Evolutionary conservation across 768 basidiomycete species (phyloP).

Genomic region (Leccinum variicolor): DNA sequence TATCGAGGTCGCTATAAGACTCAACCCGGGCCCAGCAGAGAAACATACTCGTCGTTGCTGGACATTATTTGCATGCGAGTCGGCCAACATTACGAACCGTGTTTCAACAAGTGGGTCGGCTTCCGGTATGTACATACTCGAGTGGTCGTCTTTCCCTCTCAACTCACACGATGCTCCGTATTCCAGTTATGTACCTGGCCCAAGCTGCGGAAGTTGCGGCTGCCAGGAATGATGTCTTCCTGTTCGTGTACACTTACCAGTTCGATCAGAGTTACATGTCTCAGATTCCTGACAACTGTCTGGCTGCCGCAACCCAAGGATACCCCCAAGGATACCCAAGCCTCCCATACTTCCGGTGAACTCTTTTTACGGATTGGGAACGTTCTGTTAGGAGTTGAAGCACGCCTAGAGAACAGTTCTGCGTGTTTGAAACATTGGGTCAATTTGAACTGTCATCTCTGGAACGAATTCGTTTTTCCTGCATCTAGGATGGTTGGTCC

Average conservation of each 20-base stretch:
- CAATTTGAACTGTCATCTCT: constrained; percentile 21
- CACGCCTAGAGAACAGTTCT: constrained; percentile 27
- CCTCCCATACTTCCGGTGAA: constrained; percentile 43
- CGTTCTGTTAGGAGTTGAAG: not conserved
- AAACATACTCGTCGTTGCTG: no score
- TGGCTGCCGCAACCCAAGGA: constrained; percentile 37
- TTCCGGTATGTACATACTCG: no score
- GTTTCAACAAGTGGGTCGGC: no score
- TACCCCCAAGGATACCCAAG: constrained; percentile 47
- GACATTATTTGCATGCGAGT: no score
- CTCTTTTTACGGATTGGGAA: no score
- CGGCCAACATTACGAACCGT: no score
- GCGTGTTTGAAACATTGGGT: constrained; percentile 34
- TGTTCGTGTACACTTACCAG: constrained; percentile 42
- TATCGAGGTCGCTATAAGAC: no score
- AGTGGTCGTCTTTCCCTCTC: no score
- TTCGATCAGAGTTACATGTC: constrained; percentile 47
- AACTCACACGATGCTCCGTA: no score
- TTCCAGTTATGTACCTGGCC: constrained; percentile 36
- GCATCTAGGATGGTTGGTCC: no score
- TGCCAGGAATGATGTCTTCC: constrained; percentile 39
- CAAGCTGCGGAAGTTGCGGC: constrained; percentile 47
- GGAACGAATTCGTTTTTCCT: no score
- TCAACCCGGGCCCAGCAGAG: no score
- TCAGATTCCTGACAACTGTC: constrained; percentile 41